Conservation (phyloP, 495 filamentous ascomycete species). For the Trichoderma parareesei region DNA sequence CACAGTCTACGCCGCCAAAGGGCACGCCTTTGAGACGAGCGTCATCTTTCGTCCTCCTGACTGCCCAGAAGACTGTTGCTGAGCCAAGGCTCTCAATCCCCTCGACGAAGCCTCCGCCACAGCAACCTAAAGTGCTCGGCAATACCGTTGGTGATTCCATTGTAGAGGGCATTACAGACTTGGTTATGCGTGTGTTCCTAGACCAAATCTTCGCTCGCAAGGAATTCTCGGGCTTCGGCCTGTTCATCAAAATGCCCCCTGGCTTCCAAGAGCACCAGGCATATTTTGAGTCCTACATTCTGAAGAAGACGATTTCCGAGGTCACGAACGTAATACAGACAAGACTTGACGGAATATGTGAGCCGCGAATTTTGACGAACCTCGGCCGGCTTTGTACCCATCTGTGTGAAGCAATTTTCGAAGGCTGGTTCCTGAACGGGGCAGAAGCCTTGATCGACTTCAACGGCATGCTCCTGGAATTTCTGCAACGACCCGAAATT, state of each 20-base stretch:
- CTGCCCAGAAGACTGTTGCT: conserved; percentile 48
- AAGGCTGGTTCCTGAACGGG: conserved; percentile 91
- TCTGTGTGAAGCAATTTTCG: conserved; percentile 81
- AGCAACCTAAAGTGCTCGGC: neutral
- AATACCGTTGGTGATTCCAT: conserved; percentile 42
- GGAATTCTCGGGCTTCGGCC: conserved; percentile 81
- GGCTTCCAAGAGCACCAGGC: conserved; percentile 90
- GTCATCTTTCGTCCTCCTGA: conserved; percentile 85
- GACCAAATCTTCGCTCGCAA: conserved; percentile 77
- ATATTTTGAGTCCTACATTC: conserved; percentile 85
- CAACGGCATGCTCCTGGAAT: conserved; percentile 74
- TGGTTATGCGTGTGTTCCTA: conserved; percentile 68
- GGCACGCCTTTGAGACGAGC: conserved; percentile 58
- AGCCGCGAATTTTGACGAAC: conserved; percentile 79
- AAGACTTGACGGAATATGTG: conserved; percentile 61
- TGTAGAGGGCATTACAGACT: conserved; percentile 64
- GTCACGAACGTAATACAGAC: conserved; percentile 61
- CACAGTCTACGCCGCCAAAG: conserved; percentile 32
- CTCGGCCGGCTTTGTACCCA: conserved; percentile 70
- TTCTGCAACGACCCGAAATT: conserved; percentile 80
- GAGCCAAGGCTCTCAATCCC: neutral
- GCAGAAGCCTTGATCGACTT: conserved; percentile 78
- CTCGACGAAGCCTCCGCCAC: neutral
- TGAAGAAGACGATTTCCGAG: conserved; percentile 64
- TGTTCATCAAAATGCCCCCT: conserved; percentile 84